These are phyloP conservation scores for Pseudoscleropodium purum DNA, from an alignment of 225 moss, liverwort and hornwort genomes.

Conservation along the genomic window DNA sequence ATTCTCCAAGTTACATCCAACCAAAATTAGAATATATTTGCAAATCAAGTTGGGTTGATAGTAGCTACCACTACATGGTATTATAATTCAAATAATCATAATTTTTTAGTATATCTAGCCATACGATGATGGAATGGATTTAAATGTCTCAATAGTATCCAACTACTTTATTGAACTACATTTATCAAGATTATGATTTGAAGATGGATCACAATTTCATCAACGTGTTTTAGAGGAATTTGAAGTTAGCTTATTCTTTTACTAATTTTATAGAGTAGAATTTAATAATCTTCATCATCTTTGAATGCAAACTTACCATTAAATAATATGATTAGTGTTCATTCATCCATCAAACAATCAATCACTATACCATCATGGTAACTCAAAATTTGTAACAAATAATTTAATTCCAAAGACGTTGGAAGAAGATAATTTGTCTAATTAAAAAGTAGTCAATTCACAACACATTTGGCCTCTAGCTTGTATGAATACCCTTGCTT, in stretches of 20 bases:
- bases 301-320: neutral
- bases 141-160: neutral
- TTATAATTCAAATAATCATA: neutral
- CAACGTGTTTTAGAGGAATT: too few species aligned
- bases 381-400: neutral
- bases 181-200: neutral
- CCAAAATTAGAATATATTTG: neutral
- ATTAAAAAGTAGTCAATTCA: neutral
- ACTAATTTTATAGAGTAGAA: neutral
- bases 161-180: neutral
- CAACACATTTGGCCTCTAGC: neutral
- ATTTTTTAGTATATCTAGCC: neutral
- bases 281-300: neutral
- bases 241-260: too few species aligned
- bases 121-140: neutral
- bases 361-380: neutral
- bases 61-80: neutral
- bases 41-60: fast-evolving
- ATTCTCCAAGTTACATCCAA: neutral
- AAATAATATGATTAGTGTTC: neutral
- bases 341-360: neutral
- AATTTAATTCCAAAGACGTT: too few species aligned
- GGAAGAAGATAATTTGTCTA: neutral
- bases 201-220: fast-evolving
- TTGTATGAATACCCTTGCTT: neutral